Evolutionary conservation across 2,329 filamentous ascomycete species (phyloP).

Genomic region (Talaromyces sp.): DNA sequence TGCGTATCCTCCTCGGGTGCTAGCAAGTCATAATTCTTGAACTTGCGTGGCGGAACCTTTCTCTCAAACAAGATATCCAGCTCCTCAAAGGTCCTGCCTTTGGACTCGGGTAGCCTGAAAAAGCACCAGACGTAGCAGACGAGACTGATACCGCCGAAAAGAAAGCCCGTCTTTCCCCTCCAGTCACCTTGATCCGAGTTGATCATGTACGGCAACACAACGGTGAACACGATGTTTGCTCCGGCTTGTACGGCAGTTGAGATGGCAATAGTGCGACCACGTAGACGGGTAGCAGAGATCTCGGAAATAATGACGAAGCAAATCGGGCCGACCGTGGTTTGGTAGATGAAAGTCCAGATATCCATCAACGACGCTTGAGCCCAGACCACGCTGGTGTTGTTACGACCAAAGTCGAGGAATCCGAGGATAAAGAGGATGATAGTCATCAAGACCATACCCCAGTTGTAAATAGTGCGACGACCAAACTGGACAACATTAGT

Average conservation of each 20-base stretch:
- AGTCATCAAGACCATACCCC: slow-evolving; percentile 35
- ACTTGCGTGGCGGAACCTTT: slow-evolving; percentile 30
- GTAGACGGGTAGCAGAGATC: slow-evolving; percentile 11
- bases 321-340: slow-evolving; percentile 32
- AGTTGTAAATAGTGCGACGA: slow-evolving; percentile 37
- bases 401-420: slow-evolving; percentile 35
- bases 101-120: slow-evolving; percentile 32
- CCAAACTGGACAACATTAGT: slow-evolving; percentile 35
- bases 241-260: slow-evolving; percentile 9
- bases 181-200: slow-evolving; percentile 21
- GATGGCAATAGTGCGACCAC: slow-evolving; percentile 12
- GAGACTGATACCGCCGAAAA: slow-evolving; percentile 20
- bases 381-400: slow-evolving; percentile 23
- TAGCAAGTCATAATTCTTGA: slow-evolving; percentile 12
- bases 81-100: slow-evolving; percentile 32
- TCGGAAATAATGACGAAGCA: slow-evolving; percentile 13
- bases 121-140: slow-evolving; percentile 29
- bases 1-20: neutral
- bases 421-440: slow-evolving; percentile 33
- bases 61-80: slow-evolving; percentile 37
- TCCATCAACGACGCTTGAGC: slow-evolving; percentile 28
- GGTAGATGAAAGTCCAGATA: slow-evolving; percentile 34
- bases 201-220: slow-evolving; percentile 11
- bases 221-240: slow-evolving; percentile 10
- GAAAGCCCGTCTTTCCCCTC: slow-evolving; percentile 24